phyloP scores from a whole-genome alignment of 139 green algal species.

The Micractinium sp. region DNA sequence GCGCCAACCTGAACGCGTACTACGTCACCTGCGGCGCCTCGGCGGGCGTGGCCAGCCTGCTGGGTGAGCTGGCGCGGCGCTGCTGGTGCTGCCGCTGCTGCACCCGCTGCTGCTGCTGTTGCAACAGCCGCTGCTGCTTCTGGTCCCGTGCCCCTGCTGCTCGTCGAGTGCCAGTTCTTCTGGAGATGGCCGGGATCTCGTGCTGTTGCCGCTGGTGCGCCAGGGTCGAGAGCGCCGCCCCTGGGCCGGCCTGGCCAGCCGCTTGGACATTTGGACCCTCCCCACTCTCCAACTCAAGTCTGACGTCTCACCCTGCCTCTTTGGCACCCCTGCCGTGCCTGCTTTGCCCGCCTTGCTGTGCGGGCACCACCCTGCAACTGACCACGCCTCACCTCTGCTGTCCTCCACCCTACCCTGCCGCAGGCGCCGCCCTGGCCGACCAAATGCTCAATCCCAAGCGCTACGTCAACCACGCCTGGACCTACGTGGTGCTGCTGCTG shows the following conservation, averaged over 20 bases:
- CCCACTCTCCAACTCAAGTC: no score
- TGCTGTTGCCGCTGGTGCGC: neutral
- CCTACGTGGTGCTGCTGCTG: slow-evolving; percentile 32
- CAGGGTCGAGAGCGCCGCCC: neutral
- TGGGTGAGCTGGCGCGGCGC: slow-evolving; percentile 42
- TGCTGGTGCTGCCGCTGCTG: neutral
- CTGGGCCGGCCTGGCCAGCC: no score
- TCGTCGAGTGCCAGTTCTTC: no score
- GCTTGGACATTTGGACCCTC: no score
- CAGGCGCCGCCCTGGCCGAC: slow-evolving; percentile 46
- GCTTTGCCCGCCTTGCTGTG: no score
- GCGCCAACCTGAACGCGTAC: slow-evolving; percentile 53
- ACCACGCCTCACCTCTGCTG: no score
- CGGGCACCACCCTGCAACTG: no score
- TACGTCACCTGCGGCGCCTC: slow-evolving; percentile 50
- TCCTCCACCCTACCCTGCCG: neutral
- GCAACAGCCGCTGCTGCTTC: no score
- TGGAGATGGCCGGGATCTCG: neutral
- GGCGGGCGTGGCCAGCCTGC: slow-evolving; percentile 48
- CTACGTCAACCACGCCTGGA: slow-evolving; percentile 27
- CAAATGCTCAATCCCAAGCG: slow-evolving; percentile 38
- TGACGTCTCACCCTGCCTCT: no score
- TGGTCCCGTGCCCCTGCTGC: no score
- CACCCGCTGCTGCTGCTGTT: neutral
- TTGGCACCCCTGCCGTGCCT: no score